phyloP scores from a whole-genome alignment of 805 yeast species.

The Grigorovia humatica region DNA sequence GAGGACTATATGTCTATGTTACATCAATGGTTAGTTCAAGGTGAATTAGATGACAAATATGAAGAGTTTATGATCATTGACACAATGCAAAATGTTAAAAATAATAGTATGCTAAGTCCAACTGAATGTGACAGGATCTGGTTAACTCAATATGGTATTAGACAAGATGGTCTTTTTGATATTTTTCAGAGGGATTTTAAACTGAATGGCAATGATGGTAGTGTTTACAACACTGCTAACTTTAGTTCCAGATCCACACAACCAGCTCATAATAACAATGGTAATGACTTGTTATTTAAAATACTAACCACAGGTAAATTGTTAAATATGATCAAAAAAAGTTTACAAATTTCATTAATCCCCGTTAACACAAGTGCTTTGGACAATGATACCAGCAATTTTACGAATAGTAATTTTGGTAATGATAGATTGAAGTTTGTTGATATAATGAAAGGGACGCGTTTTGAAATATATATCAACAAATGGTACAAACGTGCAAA shows the following conservation, averaged over 20 bases:
- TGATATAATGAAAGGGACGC: slow-evolving; percentile 27
- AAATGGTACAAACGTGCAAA: slow-evolving; percentile 63
- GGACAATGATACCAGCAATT: not conserved
- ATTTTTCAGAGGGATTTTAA: slow-evolving; percentile 41
- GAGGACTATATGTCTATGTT: slow-evolving; percentile 55
- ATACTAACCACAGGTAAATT: slow-evolving; percentile 78
- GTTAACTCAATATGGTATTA: slow-evolving; percentile 63
- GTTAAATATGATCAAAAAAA: slow-evolving; percentile 46
- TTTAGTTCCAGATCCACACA: not conserved
- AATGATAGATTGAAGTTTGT: slow-evolving; percentile 5
- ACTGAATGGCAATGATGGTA: slow-evolving; percentile 26
- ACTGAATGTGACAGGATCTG: slow-evolving; percentile 47
- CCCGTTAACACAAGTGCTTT: slow-evolving; percentile 3
- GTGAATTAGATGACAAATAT: slow-evolving; percentile 65
- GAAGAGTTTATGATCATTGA: slow-evolving; percentile 70
- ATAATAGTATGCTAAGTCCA: slow-evolving; percentile 6
- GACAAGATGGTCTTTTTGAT: slow-evolving; percentile 64
- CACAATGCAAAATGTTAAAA: slow-evolving; percentile 14
- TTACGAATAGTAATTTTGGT: not conserved
- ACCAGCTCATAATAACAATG: not conserved
- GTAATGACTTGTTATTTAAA: slow-evolving; percentile 31
- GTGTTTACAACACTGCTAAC: not conserved
- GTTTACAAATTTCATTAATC: slow-evolving; percentile 13
- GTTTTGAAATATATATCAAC: slow-evolving; percentile 46
- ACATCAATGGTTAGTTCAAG: slow-evolving; percentile 69